phyloP scores from a whole-genome alignment of 495 filamentous ascomycete species.

The Ramalina peruviana region DNA sequence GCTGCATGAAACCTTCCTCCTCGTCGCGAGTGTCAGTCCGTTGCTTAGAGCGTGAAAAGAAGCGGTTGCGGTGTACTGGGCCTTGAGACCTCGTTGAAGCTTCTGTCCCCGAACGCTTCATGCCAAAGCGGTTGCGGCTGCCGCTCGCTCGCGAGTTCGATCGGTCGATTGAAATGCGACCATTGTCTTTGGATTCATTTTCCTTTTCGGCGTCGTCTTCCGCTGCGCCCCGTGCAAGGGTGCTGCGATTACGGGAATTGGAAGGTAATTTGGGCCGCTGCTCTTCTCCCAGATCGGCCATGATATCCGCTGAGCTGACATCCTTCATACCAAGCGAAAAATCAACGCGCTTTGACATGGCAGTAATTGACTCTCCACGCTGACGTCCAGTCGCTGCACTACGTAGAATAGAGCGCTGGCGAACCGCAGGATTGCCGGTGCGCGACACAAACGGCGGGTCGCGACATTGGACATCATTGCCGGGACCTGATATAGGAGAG shows the following conservation, averaged over 20 bases:
- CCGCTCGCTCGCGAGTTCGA: constrained; percentile 13
- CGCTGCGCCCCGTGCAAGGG: constrained; percentile 31
- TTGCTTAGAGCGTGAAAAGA: constrained; percentile 17
- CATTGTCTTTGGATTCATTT: constrained; percentile 3
- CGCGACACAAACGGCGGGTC: constrained; percentile 2
- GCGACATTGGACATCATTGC: background rate
- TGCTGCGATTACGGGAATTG: constrained; percentile 26
- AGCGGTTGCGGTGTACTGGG: constrained; percentile 23
- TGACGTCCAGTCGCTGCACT: constrained; percentile 30
- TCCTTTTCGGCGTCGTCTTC: constrained; percentile 21
- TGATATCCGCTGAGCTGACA: constrained; percentile 43
- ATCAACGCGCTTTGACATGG: constrained; percentile 52
- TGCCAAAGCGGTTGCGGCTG: constrained; percentile 4
- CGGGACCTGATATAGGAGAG: background rate
- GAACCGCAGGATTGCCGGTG: constrained; percentile 15
- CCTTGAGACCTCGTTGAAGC: constrained; percentile 1
- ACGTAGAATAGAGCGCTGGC: constrained; percentile 41
- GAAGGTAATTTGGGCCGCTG: constrained; percentile 24
- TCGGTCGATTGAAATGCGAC: constrained; percentile 1
- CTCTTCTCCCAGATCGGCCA: constrained; percentile 57
- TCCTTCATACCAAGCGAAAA: constrained; percentile 60
- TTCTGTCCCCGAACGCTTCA: constrained; percentile 8
- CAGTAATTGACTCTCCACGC: constrained; percentile 39
- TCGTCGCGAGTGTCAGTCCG: constrained; percentile 13
- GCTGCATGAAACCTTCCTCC: constrained; percentile 24